Percentiles rank a stretch among this genome's conserved stretches.
Evolutionary conservation across 139 green algal species (phyloP).

Genomic region (Picochlorum sp.): DNA sequence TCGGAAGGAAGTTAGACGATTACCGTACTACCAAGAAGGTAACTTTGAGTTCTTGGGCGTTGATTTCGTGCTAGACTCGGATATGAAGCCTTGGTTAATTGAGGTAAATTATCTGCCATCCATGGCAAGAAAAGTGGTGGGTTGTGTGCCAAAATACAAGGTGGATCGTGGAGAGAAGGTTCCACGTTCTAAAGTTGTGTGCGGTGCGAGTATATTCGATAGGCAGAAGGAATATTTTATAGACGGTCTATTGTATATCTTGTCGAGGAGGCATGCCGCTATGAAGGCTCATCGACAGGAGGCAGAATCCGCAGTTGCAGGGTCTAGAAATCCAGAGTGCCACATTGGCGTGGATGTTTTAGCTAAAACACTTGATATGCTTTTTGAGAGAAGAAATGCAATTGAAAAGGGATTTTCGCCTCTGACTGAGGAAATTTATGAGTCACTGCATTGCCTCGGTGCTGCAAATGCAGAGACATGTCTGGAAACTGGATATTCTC

Average conservation of each 20-base stretch:
- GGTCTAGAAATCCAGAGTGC: no score
- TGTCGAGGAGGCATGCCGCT: conserved; percentile 12
- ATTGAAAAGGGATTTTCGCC: neutral
- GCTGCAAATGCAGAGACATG: neutral
- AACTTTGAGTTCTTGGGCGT: conserved; percentile 54
- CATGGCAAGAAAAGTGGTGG: conserved; percentile 41
- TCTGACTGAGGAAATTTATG: neutral
- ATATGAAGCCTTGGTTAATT: conserved; percentile 48
- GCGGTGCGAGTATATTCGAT: conserved; percentile 36
- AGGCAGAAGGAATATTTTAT: conserved; percentile 56
- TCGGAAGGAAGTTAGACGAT: conserved; percentile 6
- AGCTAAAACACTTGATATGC: neutral
- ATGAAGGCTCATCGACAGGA: neutral
- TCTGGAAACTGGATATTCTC: no score
- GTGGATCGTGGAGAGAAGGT: neutral
- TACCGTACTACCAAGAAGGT: neutral
- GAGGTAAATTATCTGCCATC: conserved; percentile 65
- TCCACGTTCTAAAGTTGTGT: neutral
- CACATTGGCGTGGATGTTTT: neutral
- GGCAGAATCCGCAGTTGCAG: no score
- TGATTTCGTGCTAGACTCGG: conserved; percentile 62
- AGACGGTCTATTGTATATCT: conserved; percentile 35
- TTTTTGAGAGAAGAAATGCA: neutral
- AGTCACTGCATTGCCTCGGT: neutral
- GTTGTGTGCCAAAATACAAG: conserved; percentile 1